Conservation (phyloP, 768 basidiomycete species). For the Bullera alba region DNA sequence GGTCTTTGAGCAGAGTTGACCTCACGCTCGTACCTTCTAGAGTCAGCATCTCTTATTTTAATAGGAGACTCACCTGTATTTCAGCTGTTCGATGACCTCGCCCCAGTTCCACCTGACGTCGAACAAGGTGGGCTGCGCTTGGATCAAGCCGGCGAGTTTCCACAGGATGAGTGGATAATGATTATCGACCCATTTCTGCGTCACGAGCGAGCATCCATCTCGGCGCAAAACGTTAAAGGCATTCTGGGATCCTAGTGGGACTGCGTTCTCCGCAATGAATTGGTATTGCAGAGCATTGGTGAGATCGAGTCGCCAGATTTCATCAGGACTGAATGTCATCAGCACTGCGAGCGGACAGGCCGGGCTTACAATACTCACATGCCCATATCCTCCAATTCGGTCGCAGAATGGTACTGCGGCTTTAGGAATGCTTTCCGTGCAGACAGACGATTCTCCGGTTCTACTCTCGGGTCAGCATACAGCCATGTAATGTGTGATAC, state of each 20-base stretch:
- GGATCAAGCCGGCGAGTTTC: slow-evolving; percentile 84
- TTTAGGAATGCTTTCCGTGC: slow-evolving; percentile 20
- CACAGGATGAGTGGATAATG: slow-evolving; percentile 86
- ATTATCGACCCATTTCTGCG: slow-evolving; percentile 78
- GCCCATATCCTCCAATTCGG: slow-evolving; percentile 21
- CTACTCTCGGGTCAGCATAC: slow-evolving; percentile 11
- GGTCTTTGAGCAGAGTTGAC: slow-evolving; percentile 70
- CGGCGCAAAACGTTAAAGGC: slow-evolving; percentile 20
- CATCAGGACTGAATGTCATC: slow-evolving; percentile 22
- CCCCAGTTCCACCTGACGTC: slow-evolving; percentile 72
- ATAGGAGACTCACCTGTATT: slow-evolving; percentile 65
- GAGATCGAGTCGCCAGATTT: slow-evolving; percentile 27
- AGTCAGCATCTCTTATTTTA: slow-evolving; percentile 3
- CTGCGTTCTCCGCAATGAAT: slow-evolving; percentile 15
- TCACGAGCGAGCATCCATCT: slow-evolving; percentile 57
- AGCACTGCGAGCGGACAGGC: neutral
- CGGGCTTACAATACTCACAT: slow-evolving; percentile 37
- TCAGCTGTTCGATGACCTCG: slow-evolving; percentile 72
- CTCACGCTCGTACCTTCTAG: slow-evolving; percentile 79
- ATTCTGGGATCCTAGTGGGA: slow-evolving; percentile 10
- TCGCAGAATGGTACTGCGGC: slow-evolving; percentile 22
- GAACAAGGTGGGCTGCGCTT: slow-evolving; percentile 58
- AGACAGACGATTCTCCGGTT: slow-evolving; percentile 10
- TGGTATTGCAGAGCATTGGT: slow-evolving; percentile 22
- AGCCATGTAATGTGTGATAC: neutral